These are phyloP conservation scores for Pichia sp. DNA, from an alignment of 1,139 yeast genomes.

Conservation along the genomic window DNA sequence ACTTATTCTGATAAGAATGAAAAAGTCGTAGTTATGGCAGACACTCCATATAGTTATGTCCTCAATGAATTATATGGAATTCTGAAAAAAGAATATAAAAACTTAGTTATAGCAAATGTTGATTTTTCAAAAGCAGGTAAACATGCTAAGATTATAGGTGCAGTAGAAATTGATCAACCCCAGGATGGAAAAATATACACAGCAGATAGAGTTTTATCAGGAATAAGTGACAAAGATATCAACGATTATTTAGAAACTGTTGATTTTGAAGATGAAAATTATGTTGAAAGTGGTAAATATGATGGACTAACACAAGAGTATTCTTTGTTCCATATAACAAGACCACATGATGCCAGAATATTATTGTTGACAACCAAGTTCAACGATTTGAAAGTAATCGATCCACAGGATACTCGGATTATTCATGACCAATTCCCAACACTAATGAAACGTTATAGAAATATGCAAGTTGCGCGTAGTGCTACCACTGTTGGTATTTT, in stretches of 20 bases:
- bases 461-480: slow-evolving; percentile 81
- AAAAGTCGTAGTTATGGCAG: slow-evolving; percentile 58
- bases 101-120: slow-evolving; percentile 47
- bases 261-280: slow-evolving; percentile 20
- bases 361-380: slow-evolving; percentile 71
- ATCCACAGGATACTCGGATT: slow-evolving; percentile 32
- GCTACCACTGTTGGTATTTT: slow-evolving; percentile 90
- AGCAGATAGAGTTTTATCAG: slow-evolving; percentile 25
- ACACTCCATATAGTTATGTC: slow-evolving; percentile 50
- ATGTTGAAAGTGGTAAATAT: slow-evolving; percentile 13
- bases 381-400: slow-evolving; percentile 42
- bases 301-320: slow-evolving; percentile 34
- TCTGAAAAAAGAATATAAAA: slow-evolving; percentile 35
- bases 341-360: slow-evolving; percentile 73
- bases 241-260: slow-evolving; percentile 6
- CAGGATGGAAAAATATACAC: neutral
- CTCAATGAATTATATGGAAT: slow-evolving; percentile 32
- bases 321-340: slow-evolving; percentile 60
- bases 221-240: slow-evolving; percentile 11
- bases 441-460: slow-evolving; percentile 73
- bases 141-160: slow-evolving; percentile 21
- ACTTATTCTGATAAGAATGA: slow-evolving; percentile 34
- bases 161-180: neutral
- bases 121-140: slow-evolving; percentile 29
- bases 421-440: slow-evolving; percentile 64